These are phyloP conservation scores for Hymenotorrendiella dingleyae DNA, from an alignment of 2,329 filamentous ascomycete species.

Conservation along the genomic window DNA sequence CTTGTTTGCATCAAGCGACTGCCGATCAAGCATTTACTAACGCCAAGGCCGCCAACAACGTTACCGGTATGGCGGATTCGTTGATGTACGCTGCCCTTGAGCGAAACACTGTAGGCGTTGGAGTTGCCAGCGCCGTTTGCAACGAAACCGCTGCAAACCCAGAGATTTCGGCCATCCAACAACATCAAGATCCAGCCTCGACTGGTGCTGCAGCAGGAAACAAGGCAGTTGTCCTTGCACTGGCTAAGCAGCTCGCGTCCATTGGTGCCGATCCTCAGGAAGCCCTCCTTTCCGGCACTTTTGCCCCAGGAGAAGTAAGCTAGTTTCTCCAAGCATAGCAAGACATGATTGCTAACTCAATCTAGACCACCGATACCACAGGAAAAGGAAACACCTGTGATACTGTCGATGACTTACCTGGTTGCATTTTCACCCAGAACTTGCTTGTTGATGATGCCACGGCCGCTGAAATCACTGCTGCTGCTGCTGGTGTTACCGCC, in stretches of 20 bases:
- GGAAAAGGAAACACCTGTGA: constrained; percentile 46
- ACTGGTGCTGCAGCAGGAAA: constrained; percentile 49
- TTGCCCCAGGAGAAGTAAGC: constrained; percentile 51
- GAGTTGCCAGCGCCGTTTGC: constrained; percentile 52
- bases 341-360: constrained; percentile 14
- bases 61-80: constrained; percentile 46
- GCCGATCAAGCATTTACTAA: constrained; percentile 58
- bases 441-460: constrained; percentile 49
- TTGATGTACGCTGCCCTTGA: constrained; percentile 50
- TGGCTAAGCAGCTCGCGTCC: constrained; percentile 53
- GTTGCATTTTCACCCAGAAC: constrained; percentile 49
- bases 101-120: constrained; percentile 55
- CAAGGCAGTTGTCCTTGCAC: constrained; percentile 53
- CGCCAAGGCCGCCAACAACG: constrained; percentile 48
- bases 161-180: constrained; percentile 56
- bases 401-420: constrained; percentile 38
- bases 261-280: constrained; percentile 57
- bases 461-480: constrained; percentile 44
- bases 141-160: constrained; percentile 54
- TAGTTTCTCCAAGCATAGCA: constrained; percentile 16
- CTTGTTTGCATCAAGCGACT: constrained; percentile 53
- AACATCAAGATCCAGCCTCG: constrained; percentile 64
- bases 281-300: constrained; percentile 56
- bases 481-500: constrained; percentile 34
- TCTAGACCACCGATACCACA: constrained; percentile 35